Evolutionary conservation across 805 yeast species (phyloP).

Genomic region (Myxozyma sirexii): DNA sequence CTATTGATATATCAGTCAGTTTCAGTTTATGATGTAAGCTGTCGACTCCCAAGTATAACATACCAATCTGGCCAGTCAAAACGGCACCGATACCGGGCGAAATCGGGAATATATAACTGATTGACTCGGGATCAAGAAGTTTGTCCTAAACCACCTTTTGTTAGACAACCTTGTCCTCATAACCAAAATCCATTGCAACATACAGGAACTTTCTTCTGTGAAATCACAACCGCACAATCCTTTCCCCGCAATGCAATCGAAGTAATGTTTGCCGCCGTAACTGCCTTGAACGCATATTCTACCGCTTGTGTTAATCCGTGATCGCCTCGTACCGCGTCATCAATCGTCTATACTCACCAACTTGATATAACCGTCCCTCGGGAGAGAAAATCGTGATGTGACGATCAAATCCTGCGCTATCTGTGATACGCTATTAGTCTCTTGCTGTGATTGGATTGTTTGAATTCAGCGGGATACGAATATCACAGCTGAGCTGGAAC

Average conservation of each 20-base stretch:
- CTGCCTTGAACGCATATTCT: conserved; percentile 97
- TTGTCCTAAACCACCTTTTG: conserved; percentile 62
- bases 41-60: background rate
- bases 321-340: background rate
- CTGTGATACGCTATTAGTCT: conserved; percentile 1
- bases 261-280: conserved; percentile 88
- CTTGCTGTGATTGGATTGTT: background rate
- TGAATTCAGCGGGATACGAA: too few species aligned
- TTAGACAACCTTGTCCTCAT: too few species aligned
- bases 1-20: conserved; percentile 47
- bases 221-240: conserved; percentile 82
- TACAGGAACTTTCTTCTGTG: conserved; percentile 89
- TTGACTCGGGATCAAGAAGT: conserved; percentile 83
- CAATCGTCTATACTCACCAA: conserved; percentile 42
- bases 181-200: background rate
- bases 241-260: conserved; percentile 85
- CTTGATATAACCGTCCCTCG: conserved; percentile 96
- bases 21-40: too few species aligned
- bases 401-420: conserved; percentile 88
- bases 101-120: conserved; percentile 81
- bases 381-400: conserved; percentile 98
- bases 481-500: too few species aligned
- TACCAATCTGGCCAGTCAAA: conserved; percentile 81
- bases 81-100: conserved; percentile 84
- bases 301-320: background rate